Percentiles rank a stretch among this genome's conserved stretches.
phyloP scores from a whole-genome alignment of 257 asterid genomes.

The Solanum ahanhuiri region DNA sequence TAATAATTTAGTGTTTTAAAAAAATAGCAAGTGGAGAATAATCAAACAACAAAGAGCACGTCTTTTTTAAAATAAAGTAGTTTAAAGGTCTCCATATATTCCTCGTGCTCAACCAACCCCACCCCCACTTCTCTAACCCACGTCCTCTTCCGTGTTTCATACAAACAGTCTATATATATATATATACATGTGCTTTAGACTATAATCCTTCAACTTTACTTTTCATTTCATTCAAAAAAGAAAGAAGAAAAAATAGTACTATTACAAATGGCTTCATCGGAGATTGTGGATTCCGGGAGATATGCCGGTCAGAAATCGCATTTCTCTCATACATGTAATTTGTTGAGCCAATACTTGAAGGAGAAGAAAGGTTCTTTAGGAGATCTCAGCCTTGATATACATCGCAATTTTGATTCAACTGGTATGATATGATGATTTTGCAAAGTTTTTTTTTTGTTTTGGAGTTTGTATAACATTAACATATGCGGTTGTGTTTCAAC shows the following conservation, averaged over 20 bases:
- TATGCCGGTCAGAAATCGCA: constrained; percentile 38
- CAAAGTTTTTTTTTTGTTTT: neutral
- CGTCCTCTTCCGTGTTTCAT: neutral
- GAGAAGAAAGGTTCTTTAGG: constrained; percentile 54
- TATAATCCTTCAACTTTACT: neutral
- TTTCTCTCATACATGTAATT: constrained; percentile 64
- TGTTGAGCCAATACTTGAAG: constrained; percentile 63
- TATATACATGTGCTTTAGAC: neutral
- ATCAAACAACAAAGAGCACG: neutral
- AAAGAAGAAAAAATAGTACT: neutral
- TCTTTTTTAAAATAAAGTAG: neutral
- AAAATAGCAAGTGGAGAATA: neutral
- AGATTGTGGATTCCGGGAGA: constrained; percentile 41
- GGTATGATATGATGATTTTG: constrained; percentile 15
- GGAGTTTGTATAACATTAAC: neutral
- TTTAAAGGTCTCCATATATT: constrained; percentile 24
- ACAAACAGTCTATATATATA: neutral
- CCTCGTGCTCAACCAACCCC: constrained; percentile 39
- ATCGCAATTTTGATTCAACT: constrained; percentile 20
- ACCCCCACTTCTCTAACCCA: neutral
- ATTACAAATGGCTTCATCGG: constrained; percentile 32
- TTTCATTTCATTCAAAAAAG: neutral
- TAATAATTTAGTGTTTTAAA: no score
- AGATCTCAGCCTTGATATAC: constrained; percentile 52
- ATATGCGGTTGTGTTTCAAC: neutral